Evolutionary conservation across 1,284 basidiomycete species (phyloP).

Genomic region (Earliella scabrosa): DNA sequence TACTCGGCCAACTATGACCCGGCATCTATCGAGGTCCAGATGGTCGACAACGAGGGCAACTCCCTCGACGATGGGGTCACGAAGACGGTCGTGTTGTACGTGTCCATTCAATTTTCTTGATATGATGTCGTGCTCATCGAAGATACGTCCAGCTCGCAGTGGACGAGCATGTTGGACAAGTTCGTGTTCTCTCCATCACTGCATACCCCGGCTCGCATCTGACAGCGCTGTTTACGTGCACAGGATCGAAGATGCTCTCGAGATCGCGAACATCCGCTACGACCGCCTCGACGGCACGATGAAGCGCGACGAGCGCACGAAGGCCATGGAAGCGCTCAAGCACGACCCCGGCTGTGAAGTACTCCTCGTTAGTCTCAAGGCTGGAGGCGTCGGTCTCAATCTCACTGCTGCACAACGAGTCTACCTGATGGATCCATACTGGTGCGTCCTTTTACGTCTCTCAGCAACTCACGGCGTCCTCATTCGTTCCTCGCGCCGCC

Average conservation of each 20-base stretch:
- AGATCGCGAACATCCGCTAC: slow-evolving; percentile 80
- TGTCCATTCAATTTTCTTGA: slow-evolving; percentile 23
- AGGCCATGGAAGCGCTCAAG: slow-evolving; percentile 90
- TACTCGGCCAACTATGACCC: slow-evolving; percentile 87
- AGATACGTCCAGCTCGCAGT: slow-evolving; percentile 73
- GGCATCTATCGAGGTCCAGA: slow-evolving; percentile 67
- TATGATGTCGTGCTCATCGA: slow-evolving; percentile 9
- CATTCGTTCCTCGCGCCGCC: neutral
- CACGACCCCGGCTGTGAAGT: slow-evolving; percentile 87
- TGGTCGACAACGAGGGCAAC: slow-evolving; percentile 76
- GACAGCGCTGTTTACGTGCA: slow-evolving; percentile 22
- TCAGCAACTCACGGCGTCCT: neutral
- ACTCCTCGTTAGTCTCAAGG: slow-evolving; percentile 92
- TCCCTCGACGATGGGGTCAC: slow-evolving; percentile 67
- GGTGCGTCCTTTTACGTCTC: slow-evolving; percentile 48
- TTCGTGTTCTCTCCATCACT: slow-evolving; percentile 41
- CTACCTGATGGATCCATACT: slow-evolving; percentile 95
- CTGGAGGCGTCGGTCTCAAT: slow-evolving; percentile 96
- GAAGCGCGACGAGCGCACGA: slow-evolving; percentile 91
- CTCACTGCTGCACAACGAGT: slow-evolving; percentile 91
- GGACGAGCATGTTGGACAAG: slow-evolving; percentile 97
- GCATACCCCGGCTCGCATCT: too few species aligned
- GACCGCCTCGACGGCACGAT: slow-evolving; percentile 96
- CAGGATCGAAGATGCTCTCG: slow-evolving; percentile 88
- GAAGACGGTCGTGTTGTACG: slow-evolving; percentile 94